Conservation (phyloP, 805 yeast genomes). For the Wickerhamiella parazyma region DNA sequence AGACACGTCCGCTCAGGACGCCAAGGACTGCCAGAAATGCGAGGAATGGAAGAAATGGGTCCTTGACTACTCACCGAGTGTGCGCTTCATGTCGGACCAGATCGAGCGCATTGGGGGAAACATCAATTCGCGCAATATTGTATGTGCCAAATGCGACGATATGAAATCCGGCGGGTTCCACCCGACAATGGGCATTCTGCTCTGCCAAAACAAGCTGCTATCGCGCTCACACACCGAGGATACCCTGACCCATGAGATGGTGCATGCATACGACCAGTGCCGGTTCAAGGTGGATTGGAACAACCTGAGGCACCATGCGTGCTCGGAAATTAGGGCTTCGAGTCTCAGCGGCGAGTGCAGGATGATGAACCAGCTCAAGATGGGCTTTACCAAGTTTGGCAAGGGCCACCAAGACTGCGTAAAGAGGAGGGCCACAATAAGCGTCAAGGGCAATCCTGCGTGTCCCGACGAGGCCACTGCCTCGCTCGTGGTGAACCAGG, state of each 20-base stretch:
- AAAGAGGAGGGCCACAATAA: conserved; percentile 69
- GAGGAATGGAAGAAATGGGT: conserved; percentile 70
- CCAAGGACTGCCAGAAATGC: conserved; percentile 58
- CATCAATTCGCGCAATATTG: conserved; percentile 38
- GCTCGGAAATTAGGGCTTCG: conserved; percentile 90
- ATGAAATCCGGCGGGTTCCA: conserved; percentile 83
- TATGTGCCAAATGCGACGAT: conserved; percentile 76
- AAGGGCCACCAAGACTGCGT: conserved; percentile 88
- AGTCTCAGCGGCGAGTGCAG: conserved; percentile 92
- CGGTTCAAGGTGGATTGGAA: conserved; percentile 80
- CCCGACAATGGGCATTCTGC: conserved; percentile 71
- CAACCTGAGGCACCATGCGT: conserved; percentile 84
- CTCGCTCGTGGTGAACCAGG: conserved; percentile 63
- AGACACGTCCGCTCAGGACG: conserved; percentile 28
- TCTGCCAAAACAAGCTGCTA: conserved; percentile 71
- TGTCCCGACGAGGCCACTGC: conserved; percentile 68
- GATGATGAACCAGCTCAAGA: conserved; percentile 66
- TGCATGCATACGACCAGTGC: conserved; percentile 84
- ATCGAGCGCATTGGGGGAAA: conserved; percentile 53
- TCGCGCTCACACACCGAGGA: conserved; percentile 79
- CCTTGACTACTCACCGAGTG: conserved; percentile 60
- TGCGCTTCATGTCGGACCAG: conserved; percentile 74
- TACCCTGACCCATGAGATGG: conserved; percentile 79
- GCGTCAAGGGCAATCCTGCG: conserved; percentile 75
- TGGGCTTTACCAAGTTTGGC: conserved; percentile 38